Percentiles rank a stretch among this genome's conserved stretches.
Evolutionary conservation across 2,329 filamentous ascomycete genomes (phyloP).

Genomic region (Pyrenophora tritici-repentis): DNA sequence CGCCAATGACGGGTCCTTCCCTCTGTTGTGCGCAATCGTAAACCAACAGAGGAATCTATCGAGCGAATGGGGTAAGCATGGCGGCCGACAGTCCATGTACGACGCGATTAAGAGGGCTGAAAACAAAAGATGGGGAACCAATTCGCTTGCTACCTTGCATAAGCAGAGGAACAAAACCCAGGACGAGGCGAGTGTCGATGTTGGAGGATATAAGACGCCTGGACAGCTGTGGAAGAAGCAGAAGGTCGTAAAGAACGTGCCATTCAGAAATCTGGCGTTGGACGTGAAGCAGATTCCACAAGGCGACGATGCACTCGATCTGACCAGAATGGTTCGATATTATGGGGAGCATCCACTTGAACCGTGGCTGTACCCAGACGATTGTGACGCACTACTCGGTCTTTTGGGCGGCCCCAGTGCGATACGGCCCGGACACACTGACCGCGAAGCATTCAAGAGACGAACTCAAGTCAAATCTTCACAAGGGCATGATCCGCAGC

Average conservation of each 20-base stretch:
- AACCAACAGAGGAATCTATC: slow-evolving; percentile 21
- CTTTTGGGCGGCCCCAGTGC: slow-evolving; percentile 14
- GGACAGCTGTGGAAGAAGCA: not conserved
- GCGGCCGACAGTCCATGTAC: slow-evolving; percentile 19
- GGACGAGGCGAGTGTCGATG: slow-evolving; percentile 14
- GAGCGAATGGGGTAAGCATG: slow-evolving; percentile 9
- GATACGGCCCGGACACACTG: slow-evolving; percentile 11
- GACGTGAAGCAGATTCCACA: slow-evolving; percentile 21
- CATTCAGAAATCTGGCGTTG: slow-evolving; percentile 25
- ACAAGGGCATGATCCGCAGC: not conserved
- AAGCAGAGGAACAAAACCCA: slow-evolving; percentile 2
- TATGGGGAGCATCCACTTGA: slow-evolving; percentile 19
- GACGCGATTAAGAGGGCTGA: slow-evolving; percentile 26
- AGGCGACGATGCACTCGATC: slow-evolving; percentile 28
- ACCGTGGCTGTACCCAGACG: slow-evolving; percentile 26
- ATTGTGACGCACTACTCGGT: slow-evolving; percentile 21
- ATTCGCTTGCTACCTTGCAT: slow-evolving; percentile 16
- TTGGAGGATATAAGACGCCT: slow-evolving; percentile 8
- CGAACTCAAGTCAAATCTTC: slow-evolving; percentile 4
- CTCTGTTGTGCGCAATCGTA: slow-evolving; percentile 19
- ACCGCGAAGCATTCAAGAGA: slow-evolving; percentile 14
- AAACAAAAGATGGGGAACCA: slow-evolving; percentile 24
- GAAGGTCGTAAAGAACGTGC: not conserved
- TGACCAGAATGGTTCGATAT: slow-evolving; percentile 32
- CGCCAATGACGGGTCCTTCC: slow-evolving; percentile 22